phyloP scores from a whole-genome alignment of 2,329 filamentous ascomycete species.

The Chaetomium globosum region DNA sequence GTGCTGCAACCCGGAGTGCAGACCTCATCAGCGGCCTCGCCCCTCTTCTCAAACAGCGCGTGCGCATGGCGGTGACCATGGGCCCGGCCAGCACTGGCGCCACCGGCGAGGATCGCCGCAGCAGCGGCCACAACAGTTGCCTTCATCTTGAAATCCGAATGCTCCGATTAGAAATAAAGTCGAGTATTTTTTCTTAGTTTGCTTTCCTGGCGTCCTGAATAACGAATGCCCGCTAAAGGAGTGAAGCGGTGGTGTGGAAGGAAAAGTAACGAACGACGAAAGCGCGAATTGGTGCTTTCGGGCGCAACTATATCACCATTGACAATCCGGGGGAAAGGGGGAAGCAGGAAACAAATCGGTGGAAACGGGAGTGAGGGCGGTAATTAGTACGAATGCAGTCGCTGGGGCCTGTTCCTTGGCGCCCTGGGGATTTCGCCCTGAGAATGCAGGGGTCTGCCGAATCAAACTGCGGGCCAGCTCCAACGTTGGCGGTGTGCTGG shows the following conservation, averaged over 20 bases:
- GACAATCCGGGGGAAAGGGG: slow-evolving; percentile 43
- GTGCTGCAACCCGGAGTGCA: slow-evolving; percentile 50
- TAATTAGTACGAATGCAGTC: slow-evolving; percentile 44
- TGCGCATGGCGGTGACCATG: slow-evolving; percentile 66
- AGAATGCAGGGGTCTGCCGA: slow-evolving; percentile 26
- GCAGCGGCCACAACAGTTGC: slow-evolving; percentile 67
- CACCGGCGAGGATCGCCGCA: slow-evolving; percentile 60
- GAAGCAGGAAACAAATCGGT: slow-evolving; percentile 41
- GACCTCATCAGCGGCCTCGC: slow-evolving; percentile 42
- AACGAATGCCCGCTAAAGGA: slow-evolving; percentile 86
- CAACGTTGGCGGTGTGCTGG: slow-evolving; percentile 30
- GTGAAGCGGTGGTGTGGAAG: slow-evolving; percentile 70
- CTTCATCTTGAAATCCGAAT: slow-evolving; percentile 65
- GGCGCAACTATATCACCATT: slow-evolving; percentile 58
- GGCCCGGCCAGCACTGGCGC: slow-evolving; percentile 55
- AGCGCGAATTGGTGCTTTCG: slow-evolving; percentile 50
- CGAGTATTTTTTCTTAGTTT: slow-evolving; percentile 34
- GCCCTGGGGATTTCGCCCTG: slow-evolving; percentile 28
- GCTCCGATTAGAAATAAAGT: slow-evolving; percentile 26
- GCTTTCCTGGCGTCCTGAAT: slow-evolving; percentile 37
- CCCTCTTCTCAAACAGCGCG: slow-evolving; percentile 56
- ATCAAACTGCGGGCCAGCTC: slow-evolving; percentile 25
- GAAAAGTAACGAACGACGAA: slow-evolving; percentile 55
- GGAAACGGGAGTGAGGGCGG: slow-evolving; percentile 34
- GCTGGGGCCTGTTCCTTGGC: slow-evolving; percentile 34